Evolutionary conservation across 192 early-diverging fungal genomes (phyloP).

Genomic region (Coemansia interrupta): DNA sequence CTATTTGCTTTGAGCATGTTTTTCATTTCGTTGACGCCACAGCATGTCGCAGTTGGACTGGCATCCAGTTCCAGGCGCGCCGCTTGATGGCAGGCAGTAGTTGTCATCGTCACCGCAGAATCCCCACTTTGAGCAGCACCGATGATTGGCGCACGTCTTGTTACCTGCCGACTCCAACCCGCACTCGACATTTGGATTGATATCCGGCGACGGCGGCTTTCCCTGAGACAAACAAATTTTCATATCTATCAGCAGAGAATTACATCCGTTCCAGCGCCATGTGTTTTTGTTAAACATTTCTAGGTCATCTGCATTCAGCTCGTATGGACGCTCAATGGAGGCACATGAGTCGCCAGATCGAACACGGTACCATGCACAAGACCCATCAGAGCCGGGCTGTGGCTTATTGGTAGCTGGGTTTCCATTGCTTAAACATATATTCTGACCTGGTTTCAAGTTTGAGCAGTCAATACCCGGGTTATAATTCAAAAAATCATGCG

Average conservation of each 20-base stretch:
- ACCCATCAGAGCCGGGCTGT: background rate
- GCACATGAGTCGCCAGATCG: background rate
- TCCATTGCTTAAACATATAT: background rate
- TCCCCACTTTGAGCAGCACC: slow-evolving; percentile 10
- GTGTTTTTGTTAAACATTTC: slow-evolving; percentile 8
- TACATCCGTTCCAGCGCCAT: slow-evolving; percentile 10
- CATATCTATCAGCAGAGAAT: background rate
- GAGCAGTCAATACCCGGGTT: slow-evolving; percentile 12
- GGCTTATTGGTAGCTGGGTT: background rate
- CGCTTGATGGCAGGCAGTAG: slow-evolving; percentile 4
- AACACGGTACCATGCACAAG: slow-evolving; percentile 3
- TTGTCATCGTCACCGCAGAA: slow-evolving; percentile 6
- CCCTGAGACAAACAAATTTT: slow-evolving; percentile 8
- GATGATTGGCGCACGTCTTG: background rate
- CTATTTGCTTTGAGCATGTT: background rate
- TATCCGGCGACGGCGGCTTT: slow-evolving; percentile 4
- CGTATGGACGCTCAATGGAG: background rate
- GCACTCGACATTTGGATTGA: slow-evolving; percentile 8
- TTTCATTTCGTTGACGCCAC: background rate
- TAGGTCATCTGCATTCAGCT: background rate
- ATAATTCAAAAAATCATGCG: background rate
- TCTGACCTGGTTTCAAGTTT: background rate
- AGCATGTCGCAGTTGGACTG: slow-evolving; percentile 7
- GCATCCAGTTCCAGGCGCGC: slow-evolving; percentile 8
- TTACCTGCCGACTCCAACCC: slow-evolving; percentile 6